Percentiles rank a stretch among this genome's conserved stretches.
Conservation (phyloP, 164 flowering plant genomes). For the Cinnamomum micranthum region DNA sequence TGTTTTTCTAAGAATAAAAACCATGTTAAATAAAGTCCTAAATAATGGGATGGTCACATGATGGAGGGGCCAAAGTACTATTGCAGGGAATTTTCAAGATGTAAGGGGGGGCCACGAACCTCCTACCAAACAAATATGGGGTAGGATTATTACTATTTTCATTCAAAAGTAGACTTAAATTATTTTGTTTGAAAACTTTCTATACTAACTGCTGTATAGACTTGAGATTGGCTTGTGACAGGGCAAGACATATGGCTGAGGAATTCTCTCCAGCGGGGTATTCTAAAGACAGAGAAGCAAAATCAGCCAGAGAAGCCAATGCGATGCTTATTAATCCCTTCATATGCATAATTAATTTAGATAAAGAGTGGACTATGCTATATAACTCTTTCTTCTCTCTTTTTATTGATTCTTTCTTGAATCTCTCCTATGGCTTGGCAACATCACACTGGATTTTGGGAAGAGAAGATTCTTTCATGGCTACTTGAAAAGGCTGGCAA, state of each 20-base stretch:
- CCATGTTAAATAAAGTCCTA: too few species aligned
- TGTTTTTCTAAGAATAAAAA: too few species aligned
- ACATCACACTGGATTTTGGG: not conserved
- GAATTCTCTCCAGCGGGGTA: not conserved
- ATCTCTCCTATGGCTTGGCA: not conserved
- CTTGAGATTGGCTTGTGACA: not conserved
- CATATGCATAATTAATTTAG: not conserved
- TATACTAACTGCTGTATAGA: too few species aligned
- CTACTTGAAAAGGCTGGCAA: not conserved
- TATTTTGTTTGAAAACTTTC: too few species aligned
- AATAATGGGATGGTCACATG: too few species aligned
- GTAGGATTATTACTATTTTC: too few species aligned
- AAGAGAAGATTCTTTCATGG: not conserved
- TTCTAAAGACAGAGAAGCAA: too few species aligned
- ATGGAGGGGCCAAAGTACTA: too few species aligned
- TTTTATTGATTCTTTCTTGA: not conserved
- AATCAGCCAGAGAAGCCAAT: not conserved
- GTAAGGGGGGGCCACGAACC: too few species aligned
- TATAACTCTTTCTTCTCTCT: not conserved
- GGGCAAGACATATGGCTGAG: not conserved
- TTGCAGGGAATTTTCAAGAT: too few species aligned
- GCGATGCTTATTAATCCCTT: not conserved
- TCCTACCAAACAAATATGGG: too few species aligned
- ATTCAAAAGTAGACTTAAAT: too few species aligned
- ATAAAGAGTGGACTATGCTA: not conserved